Evolutionary conservation across 371 early-diverging fungal genomes (phyloP), one percentile per base, ranked within the genome.

Genomic region (Mycotypha africana): DNA sequence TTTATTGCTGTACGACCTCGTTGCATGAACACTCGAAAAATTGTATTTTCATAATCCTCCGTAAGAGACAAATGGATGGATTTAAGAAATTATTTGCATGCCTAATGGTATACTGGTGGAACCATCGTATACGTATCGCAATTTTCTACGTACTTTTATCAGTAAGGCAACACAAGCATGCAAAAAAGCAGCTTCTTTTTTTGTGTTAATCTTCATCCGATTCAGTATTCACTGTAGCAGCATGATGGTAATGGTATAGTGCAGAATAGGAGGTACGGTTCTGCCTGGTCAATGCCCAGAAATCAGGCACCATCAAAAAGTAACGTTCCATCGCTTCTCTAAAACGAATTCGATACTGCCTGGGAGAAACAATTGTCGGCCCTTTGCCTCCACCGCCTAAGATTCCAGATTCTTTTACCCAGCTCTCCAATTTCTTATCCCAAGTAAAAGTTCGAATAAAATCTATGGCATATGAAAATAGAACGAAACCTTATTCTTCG

Each of bases 401-500:
- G 40, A 91, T 76, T 6, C 86, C 88, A 0, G 93, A 81, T 58
- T 93, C 94, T 68, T 96, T 97, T 26, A 95, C 95, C 91, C 92
- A 92, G 46, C 84, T 89, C 57, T 97, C 98, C n/a, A 97, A 55
- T 56, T 88, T 89, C 68, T 96, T 97, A 62, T 95, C 95, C 96
- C 96, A 96, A 0, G 97, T 97, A 58, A 91, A 97, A 0, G 95
- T 91, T 25, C 97, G 82, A 41, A 97, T 95, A 62, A 92, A 96
- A 60, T 97, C 97, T 81, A 36, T 15, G n/a, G 16, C 5, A 35
- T 38, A 31, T 22, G 31, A 15, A 7, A 32, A 24, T 20, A 30
- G 24, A 8, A 28, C 12, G 30, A 8, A 28, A 28, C 8, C 12
- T 28, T 6, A 28, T 12, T 28, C 30, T 28, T n/a, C n/a, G n/a